Base-by-base conservation (phyloP, 78 protist genomes). In the Monocercomonoides exilis region DNA sequence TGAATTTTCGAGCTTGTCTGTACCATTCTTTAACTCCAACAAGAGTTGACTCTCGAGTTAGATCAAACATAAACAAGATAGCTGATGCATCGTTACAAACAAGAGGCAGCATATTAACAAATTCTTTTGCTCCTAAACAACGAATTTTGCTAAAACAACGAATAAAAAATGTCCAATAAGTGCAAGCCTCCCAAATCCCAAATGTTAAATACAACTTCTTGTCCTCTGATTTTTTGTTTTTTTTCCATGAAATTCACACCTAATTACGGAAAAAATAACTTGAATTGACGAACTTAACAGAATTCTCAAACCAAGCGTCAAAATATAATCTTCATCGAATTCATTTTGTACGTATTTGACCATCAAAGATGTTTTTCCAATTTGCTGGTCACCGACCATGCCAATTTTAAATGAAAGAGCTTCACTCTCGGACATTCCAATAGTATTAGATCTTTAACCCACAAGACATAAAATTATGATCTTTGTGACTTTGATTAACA, bases 211-310 rank as follows among this genome's bases (percentile, higher is more conserved):
- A 96, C 96, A 64, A 96, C 91, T 29, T 96, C 96, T 1, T 92
- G 93, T 21, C 91, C 90, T 44, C 93, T 91, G 34, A 98, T 54
- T 29, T 80, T 43, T 38, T 96, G 89, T 0, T 93, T 91, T 91
- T 96, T 98, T 81, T 96, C 98, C 98, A 98, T 95, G 77, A 98
- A 98, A 85, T 98, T 98, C 2, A 98, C 99, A n/a, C 98, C 98
- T 54, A 54, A 21, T 29, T 29, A 54, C 38, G 38, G 21, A 11
- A 54, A 29, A 54, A 21, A 54, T 54, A 21, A 54, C 43, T 43
- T 80, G 41, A 44, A 11, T 44, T 6, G 11, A 32, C 11, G 45
- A 80, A 42, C 21, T 6, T 54, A 29, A 21, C 11, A 29, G 45
- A 44, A 36, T 32, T 6, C 6, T 32, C 45, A 80, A 44, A 80